phyloP scores from a whole-genome alignment of 495 filamentous ascomycete genomes.

The Hamigera avellanea region DNA sequence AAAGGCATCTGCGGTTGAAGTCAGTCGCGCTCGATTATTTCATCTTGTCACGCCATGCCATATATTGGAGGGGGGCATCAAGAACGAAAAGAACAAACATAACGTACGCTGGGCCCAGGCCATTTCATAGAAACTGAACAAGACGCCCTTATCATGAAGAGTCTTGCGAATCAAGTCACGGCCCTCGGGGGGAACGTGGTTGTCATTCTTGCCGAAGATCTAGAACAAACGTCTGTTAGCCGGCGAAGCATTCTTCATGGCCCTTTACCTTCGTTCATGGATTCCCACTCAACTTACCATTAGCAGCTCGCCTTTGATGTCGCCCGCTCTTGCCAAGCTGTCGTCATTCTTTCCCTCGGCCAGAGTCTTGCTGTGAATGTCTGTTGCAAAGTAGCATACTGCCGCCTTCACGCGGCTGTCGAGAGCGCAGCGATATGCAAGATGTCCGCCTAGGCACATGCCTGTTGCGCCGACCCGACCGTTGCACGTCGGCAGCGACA shows the following conservation, averaged over 20 bases:
- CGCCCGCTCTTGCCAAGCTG: constrained; percentile 46
- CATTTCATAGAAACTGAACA: constrained; percentile 78
- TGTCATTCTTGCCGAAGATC: constrained; percentile 84
- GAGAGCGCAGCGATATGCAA: constrained; percentile 73
- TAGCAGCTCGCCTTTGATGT: constrained; percentile 68
- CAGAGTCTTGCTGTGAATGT: constrained; percentile 69
- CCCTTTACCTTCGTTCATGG: constrained; percentile 3
- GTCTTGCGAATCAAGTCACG: constrained; percentile 79
- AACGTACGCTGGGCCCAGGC: constrained; percentile 78
- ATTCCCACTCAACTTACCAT: constrained; percentile 39
- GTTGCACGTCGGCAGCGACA: constrained; percentile 69
- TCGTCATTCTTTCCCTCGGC: constrained; percentile 60
- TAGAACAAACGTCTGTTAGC: constrained; percentile 6
- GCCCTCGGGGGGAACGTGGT: constrained; percentile 76
- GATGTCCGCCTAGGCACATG: constrained; percentile 92
- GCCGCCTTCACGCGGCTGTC: constrained; percentile 64
- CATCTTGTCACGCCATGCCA: too few relatives aligned
- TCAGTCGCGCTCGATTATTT: background rate
- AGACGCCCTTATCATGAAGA: constrained; percentile 60
- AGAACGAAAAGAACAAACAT: too few relatives aligned
- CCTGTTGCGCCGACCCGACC: constrained; percentile 79
- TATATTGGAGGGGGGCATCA: too few relatives aligned
- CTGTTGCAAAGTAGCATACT: constrained; percentile 88
- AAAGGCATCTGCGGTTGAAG: constrained; percentile 52
- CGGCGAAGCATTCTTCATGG: too few relatives aligned